Evolutionary conservation across 176 grass and related monocot species (phyloP).

Genomic region (Canna indica): DNA sequence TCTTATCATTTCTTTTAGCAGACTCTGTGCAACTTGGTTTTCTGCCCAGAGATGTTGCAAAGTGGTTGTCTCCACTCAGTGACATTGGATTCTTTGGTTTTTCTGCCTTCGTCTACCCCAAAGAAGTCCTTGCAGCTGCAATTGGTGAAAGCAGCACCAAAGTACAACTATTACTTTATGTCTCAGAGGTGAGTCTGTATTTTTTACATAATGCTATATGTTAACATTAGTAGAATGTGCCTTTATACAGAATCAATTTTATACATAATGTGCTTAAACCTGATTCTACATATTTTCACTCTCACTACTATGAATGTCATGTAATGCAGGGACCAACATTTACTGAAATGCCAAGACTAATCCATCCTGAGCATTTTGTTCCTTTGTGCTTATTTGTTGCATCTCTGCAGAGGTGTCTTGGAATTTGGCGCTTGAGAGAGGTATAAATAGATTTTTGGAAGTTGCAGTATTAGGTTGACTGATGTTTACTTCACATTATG

Average conservation of each 20-base stretch:
- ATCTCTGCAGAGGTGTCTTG: slow-evolving; percentile 49
- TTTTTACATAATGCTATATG: slow-evolving; percentile 4
- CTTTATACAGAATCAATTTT: neutral
- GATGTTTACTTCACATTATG: neutral
- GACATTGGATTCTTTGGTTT: slow-evolving; percentile 64
- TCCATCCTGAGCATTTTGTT: slow-evolving; percentile 42
- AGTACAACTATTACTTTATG: slow-evolving; percentile 45
- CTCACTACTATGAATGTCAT: slow-evolving; percentile 20
- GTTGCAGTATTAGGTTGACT: neutral
- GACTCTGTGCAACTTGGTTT: slow-evolving; percentile 79
- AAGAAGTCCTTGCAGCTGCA: slow-evolving; percentile 64
- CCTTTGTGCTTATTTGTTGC: slow-evolving; percentile 58
- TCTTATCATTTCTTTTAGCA: slow-evolving; percentile 19
- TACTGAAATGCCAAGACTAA: slow-evolving; percentile 48
- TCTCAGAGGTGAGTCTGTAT: slow-evolving; percentile 50
- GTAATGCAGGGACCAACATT: slow-evolving; percentile 65
- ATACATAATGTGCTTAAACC: neutral
- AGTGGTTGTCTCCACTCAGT: slow-evolving; percentile 83
- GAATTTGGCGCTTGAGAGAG: slow-evolving; percentile 83
- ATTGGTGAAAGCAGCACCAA: slow-evolving; percentile 42
- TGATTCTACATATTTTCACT: slow-evolving; percentile 21
- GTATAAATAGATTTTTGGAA: slow-evolving; percentile 17
- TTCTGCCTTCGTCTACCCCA: slow-evolving; percentile 82
- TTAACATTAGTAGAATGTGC: neutral
- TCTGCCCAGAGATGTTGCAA: slow-evolving; percentile 77